A percentile compares a stretch with the other conserved stretches of the same genome.
phyloP scores from a whole-genome alignment of 148 eudicot species.

The Camellia granthamiana region DNA sequence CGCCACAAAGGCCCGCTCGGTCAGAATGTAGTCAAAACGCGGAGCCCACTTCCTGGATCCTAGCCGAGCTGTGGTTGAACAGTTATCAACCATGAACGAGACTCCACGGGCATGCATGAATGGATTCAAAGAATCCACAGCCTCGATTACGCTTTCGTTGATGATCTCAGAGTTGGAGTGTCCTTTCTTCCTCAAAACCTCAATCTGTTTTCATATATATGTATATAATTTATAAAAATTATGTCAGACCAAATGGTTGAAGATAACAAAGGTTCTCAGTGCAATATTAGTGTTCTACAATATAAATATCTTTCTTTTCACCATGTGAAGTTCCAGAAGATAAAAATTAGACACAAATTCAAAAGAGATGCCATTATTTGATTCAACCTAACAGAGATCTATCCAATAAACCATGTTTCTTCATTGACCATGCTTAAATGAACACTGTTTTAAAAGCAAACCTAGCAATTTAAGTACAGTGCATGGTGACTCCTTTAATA shows the following conservation, averaged over 20 bases:
- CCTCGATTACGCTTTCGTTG: constrained; percentile 93
- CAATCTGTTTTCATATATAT: constrained; percentile 47
- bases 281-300: neutral
- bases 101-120: constrained; percentile 75
- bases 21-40: constrained; percentile 77
- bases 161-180: constrained; percentile 96
- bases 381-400: neutral
- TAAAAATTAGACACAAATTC: neutral
- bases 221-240: neutral
- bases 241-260: neutral
- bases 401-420: neutral
- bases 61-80: constrained; percentile 89
- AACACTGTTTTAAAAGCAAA: neutral
- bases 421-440: neutral
- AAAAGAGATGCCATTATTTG: neutral
- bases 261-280: neutral
- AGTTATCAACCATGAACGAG: constrained; percentile 30
- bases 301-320: neutral
- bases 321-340: neutral
- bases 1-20: constrained; percentile 92
- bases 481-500: too few species aligned
- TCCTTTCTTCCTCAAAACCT: constrained; percentile 91
- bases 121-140: constrained; percentile 95
- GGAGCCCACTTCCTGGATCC: constrained; percentile 99
- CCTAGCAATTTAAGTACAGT: too few species aligned